Conservation (phyloP, 345 rosid species). For the Noccaea caerulescens region DNA sequence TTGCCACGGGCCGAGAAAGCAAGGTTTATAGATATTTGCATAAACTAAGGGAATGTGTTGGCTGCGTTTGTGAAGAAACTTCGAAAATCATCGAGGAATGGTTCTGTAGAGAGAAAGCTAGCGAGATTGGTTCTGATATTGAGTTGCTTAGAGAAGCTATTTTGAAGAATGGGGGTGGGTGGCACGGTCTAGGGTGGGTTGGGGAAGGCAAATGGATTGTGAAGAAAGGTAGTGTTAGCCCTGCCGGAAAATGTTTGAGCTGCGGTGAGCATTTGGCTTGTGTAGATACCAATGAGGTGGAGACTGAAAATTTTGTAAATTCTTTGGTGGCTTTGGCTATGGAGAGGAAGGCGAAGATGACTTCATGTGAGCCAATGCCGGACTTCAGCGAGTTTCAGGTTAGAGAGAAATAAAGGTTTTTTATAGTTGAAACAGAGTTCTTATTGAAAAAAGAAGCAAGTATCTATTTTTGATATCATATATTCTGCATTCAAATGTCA, state of each 20-base stretch:
- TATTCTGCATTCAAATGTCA: neutral
- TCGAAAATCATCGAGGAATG: constrained; percentile 59
- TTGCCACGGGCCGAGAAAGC: constrained; percentile 52
- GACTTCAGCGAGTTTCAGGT: constrained; percentile 90
- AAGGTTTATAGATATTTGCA: constrained; percentile 80
- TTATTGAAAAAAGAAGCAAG: neutral
- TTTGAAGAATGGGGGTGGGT: constrained; percentile 82
- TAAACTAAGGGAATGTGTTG: constrained; percentile 62
- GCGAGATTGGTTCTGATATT: constrained; percentile 45
- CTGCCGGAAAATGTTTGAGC: constrained; percentile 62
- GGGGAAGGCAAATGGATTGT: constrained; percentile 77
- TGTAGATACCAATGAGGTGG: constrained; percentile 71
- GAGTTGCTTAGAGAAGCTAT: constrained; percentile 49
- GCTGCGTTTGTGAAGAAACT: constrained; percentile 65
- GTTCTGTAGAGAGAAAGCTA: constrained; percentile 52
- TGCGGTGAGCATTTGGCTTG: constrained; percentile 66
- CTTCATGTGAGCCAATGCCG: constrained; percentile 52
- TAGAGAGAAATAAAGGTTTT: constrained; percentile 15
- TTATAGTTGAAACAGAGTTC: constrained; percentile 6
- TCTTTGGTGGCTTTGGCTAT: constrained; percentile 77
- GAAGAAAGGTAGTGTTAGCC: constrained; percentile 56
- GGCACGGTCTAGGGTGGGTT: constrained; percentile 95
- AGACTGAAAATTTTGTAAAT: constrained; percentile 65
- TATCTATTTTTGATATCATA: neutral
- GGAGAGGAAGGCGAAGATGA: constrained; percentile 77